Conservation (phyloP, 78 protist species). For the Protostelium mycophagum region DNA sequence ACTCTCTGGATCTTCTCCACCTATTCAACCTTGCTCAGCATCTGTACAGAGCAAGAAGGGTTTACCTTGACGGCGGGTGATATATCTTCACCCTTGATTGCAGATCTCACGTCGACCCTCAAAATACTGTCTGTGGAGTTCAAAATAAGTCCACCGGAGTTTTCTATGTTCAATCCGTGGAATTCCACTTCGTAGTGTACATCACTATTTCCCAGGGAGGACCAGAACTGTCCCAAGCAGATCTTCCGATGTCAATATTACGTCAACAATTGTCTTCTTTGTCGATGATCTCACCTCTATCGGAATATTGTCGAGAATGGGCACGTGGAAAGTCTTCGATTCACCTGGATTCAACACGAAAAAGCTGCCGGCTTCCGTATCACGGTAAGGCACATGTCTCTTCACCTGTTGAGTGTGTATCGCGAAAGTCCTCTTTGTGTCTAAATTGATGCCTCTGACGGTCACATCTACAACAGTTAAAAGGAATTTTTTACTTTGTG, state of each 20-base stretch:
- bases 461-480: background rate
- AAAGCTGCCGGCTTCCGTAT: background rate
- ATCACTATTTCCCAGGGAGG: background rate
- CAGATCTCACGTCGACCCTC: background rate
- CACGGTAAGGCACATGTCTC: background rate
- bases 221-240: constrained; percentile 2
- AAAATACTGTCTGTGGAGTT: background rate
- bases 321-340: constrained; percentile 5
- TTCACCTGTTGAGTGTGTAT: background rate
- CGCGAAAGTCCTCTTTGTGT: background rate
- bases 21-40: background rate
- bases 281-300: background rate
- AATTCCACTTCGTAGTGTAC: background rate
- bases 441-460: background rate
- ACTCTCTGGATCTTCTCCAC: background rate
- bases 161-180: constrained; percentile 6
- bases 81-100: background rate
- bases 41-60: background rate
- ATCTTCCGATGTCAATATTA: background rate
- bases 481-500: background rate
- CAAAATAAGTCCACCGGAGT: background rate
- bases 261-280: background rate
- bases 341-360: background rate
- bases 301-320: background rate
- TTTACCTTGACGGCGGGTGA: constrained; percentile 1